These are phyloP conservation scores for Straminergon stramineum DNA, from an alignment of 225 moss, liverwort and hornwort genomes.

Conservation along the genomic window DNA sequence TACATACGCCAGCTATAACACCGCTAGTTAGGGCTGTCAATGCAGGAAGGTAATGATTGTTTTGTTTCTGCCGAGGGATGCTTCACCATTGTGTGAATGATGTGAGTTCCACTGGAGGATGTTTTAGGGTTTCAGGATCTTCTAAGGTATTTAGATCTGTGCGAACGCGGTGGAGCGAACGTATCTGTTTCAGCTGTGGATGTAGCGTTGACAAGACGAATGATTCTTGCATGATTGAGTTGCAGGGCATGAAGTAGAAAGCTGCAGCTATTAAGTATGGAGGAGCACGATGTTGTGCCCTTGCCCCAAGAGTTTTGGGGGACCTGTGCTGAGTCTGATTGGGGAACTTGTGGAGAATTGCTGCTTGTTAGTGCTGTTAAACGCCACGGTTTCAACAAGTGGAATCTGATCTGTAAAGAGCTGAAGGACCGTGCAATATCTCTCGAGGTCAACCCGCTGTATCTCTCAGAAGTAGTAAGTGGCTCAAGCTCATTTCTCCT, in stretches of 20 bases:
- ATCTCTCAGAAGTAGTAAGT: constrained; percentile 51
- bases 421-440: constrained; percentile 59
- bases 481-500: background rate
- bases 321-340: constrained; percentile 9
- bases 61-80: background rate
- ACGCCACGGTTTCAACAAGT: constrained; percentile 58
- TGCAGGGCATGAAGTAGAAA: background rate
- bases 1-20: background rate
- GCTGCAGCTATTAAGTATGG: constrained; percentile 1
- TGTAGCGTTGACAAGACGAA: background rate
- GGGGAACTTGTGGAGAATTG: constrained; percentile 76
- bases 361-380: constrained; percentile 77
- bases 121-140: background rate
- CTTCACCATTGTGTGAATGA: background rate
- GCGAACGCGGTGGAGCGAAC: background rate
- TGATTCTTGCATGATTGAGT: background rate
- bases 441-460: constrained; percentile 38
- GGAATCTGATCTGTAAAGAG: constrained; percentile 60
- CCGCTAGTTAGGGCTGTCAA: background rate
- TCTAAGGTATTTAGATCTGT: background rate
- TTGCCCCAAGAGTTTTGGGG: constrained; percentile 15
- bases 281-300: constrained; percentile 6
- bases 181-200: background rate
- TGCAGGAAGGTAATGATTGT: background rate
- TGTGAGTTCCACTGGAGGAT: background rate